Evolutionary conservation across 176 grass and related monocot species (phyloP), one percentile per base, ranked within the genome.

Genomic region (Canna indica): DNA sequence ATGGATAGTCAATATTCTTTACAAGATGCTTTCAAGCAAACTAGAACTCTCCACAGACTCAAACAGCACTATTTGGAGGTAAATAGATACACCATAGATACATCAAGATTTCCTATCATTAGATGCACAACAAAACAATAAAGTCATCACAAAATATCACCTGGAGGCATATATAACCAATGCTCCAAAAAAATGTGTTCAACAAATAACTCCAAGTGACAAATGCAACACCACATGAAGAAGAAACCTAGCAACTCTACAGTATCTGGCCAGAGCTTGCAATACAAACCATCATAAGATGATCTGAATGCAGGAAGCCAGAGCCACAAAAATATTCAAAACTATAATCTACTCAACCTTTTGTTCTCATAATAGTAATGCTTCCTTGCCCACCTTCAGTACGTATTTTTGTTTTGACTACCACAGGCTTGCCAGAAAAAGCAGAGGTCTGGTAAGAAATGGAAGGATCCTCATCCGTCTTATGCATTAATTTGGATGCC

Each of bases 351-450:
- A 61, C 26, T 68, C 42, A 97, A 57, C 86, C 94, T 81, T 42
- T 83, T 3, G 89, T 99, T 73, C 86, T 86, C 38, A 82, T 93
- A 41, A 99, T 99, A 28, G 94, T 99, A 66, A 99, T 99, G 75
- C 75, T 88, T 46, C 94, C 94, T 67, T 81, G 90, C 0, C 94
- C 86, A 0, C 89, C 89, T 53, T 93, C 86, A 2, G 94, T 99
- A 73, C 75, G 84, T 60, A 99, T 88, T 80, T 85, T 99, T 35
- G 94, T 99, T 84, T 85, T 87, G 66, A 75, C 78, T 31, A 90
- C 80, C 27, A 99, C 86, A 11, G 94, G 94, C 44, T 99, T 99
- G 1, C 94, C 89, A 0, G 94, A 85, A 45, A 90, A 87, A 72
- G 89, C 84, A 10, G 89, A 99, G 18, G 84, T 83, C 20, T 81